Evolutionary conservation across 2,329 filamentous ascomycete species (phyloP), one percentile per base, ranked within the genome.

Genomic region (Ceratocystis eucalypticola): DNA sequence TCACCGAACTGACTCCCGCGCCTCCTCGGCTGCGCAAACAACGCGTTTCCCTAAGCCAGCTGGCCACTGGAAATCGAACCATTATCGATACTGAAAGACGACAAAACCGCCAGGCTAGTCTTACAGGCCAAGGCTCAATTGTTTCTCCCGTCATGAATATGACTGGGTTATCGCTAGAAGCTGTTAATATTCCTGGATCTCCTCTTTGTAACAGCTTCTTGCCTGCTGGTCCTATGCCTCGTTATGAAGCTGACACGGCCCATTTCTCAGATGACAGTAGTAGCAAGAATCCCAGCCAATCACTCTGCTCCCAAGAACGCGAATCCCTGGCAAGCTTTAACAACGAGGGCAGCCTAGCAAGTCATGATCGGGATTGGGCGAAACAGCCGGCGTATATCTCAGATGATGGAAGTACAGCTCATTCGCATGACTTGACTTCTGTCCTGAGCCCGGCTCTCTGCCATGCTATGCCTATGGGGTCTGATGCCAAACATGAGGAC

Each of bases 271-370:
- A 53, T 44, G 33, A 50, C 82, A 0, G 81, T 84, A 33, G 85
- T 87, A 83, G 37, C 37, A 88, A 62, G 88, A 82, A 2, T 72
- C 80, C 79, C 0, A 81, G 84, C 53, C 80, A 84, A 12, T 20
- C 55, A n/a, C 17, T n/a, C 12, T n/a, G 55, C 12, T 30, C 28
- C 5, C 25, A 59, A n/a, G 55, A 59, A 37, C 25, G 30, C 12
- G 28, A 59, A 59, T 44, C 45, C 17, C 25, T 50, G 6, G 25
- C n/a, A 6, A 44, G 45, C 12, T 33, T 28, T 22, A 45, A 66
- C 6, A 45, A 67, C 22, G 46, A 64, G 5, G 50, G 33, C 8
- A 63, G 46, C 17, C 15, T 63, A 17, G n/a, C 75, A 66, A 75
- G 73, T 46, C 71, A 72, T 30, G 76, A 76, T 10, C 74, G 73